Percentiles rank a stretch among this genome's conserved stretches.
Conservation (phyloP, 1,139 yeast genomes). For the Diutina rugosa region DNA sequence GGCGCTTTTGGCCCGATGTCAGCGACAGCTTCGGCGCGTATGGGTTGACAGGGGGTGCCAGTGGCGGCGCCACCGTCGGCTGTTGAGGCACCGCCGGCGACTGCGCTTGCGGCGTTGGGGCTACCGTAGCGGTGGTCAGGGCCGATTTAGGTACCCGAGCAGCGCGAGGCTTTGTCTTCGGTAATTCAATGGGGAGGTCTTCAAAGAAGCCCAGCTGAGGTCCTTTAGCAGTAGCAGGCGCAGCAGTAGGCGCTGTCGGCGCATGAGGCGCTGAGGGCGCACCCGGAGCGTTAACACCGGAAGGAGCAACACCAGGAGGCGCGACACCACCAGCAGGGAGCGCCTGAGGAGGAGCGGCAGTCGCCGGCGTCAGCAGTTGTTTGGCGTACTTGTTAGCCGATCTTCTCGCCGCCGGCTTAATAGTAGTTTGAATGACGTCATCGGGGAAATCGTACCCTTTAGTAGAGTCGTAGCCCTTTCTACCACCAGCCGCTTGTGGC, state of each 20-base stretch:
- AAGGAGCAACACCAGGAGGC: not conserved
- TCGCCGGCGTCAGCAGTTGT: not conserved
- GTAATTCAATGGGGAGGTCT: constrained; percentile 32
- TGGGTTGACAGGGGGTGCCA: not conserved
- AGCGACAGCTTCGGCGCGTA: not conserved
- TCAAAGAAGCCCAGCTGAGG: constrained; percentile 30
- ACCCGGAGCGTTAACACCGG: not conserved
- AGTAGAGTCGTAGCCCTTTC: not conserved
- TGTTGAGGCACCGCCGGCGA: not conserved
- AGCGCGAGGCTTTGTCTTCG: constrained; percentile 14
- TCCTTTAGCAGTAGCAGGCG: not conserved
- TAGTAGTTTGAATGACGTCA: not conserved
- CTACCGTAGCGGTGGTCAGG: not conserved
- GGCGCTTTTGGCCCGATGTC: not conserved
- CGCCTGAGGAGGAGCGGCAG: not conserved
- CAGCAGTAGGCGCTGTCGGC: not conserved
- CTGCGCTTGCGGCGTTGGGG: not conserved
- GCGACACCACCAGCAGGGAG: not conserved
- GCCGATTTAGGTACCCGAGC: constrained; percentile 19
- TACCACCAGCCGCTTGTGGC: not conserved
- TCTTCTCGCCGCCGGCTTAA: not conserved
- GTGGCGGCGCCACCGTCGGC: not conserved
- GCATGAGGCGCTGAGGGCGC: not conserved
- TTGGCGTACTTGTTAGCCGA: not conserved
- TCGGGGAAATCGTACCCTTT: constrained; percentile 1